These are phyloP conservation scores for Pilaira anomala DNA, from an alignment of 192 early-diverging fungal genomes.

Conservation along the genomic window DNA sequence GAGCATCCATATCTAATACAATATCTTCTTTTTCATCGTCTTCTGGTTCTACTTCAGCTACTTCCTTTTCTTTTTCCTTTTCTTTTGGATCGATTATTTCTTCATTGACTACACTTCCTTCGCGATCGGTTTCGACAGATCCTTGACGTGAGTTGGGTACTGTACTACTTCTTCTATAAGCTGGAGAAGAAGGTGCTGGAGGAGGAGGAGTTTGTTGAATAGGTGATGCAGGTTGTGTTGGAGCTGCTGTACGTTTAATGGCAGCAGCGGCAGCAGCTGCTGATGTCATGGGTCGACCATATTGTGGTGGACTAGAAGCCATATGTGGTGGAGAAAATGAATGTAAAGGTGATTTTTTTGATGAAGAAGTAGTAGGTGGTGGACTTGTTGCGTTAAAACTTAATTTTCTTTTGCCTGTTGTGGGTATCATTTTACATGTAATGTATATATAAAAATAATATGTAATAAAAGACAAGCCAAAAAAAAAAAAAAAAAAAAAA, in stretches of 20 bases:
- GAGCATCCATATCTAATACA: slow-evolving; percentile 47
- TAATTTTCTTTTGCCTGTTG: slow-evolving; percentile 6
- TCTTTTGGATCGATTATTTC: neutral
- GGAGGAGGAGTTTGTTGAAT: neutral
- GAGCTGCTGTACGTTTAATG: neutral
- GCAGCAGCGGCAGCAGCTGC: slow-evolving; percentile 22
- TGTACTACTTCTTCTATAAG: neutral
- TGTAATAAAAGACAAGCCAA: neutral
- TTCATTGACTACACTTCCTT: slow-evolving; percentile 18
- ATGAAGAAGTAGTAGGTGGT: no score
- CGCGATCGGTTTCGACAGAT: slow-evolving; percentile 22
- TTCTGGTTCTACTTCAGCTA: slow-evolving; percentile 43
- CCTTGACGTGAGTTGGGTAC: slow-evolving; percentile 17
- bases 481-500: neutral
- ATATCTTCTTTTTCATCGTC: slow-evolving; percentile 53
- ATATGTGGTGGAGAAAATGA: slow-evolving; percentile 4
- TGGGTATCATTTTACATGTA: slow-evolving; percentile 11
- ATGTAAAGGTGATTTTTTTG: slow-evolving; percentile 1
- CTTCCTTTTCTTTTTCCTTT: neutral
- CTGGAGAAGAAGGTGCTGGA: neutral
- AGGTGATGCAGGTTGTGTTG: neutral
- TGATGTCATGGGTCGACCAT: slow-evolving; percentile 18
- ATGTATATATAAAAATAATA: neutral
- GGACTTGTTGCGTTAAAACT: neutral
- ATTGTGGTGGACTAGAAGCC: neutral